Evolutionary conservation across 2,329 filamentous ascomycete species (phyloP).

Genomic region (Sporothrix luriei): DNA sequence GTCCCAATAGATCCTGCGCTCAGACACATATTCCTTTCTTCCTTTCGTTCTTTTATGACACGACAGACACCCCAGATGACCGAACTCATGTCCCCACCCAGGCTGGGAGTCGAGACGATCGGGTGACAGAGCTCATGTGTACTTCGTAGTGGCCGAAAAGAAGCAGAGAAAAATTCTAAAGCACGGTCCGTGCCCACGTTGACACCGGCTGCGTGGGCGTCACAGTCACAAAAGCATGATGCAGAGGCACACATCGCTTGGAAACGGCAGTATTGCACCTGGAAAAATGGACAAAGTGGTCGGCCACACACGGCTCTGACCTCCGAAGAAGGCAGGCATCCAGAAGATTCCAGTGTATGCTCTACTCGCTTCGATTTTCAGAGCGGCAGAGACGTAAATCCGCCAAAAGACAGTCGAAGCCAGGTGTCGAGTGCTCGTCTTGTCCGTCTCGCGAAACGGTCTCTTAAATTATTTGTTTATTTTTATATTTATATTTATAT

Average conservation of each 20-base stretch:
- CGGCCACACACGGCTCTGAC: background rate
- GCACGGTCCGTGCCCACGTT: background rate
- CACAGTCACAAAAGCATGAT: background rate
- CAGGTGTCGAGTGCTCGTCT: background rate
- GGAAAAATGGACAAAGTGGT: background rate
- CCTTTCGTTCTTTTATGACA: conserved; percentile 10
- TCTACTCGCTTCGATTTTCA: background rate
- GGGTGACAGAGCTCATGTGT: background rate
- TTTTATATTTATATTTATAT: background rate
- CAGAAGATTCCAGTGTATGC: background rate
- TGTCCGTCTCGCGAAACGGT: background rate
- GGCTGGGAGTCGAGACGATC: background rate
- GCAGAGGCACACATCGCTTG: background rate
- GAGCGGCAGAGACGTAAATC: conserved; percentile 3
- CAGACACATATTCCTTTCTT: conserved; percentile 16
- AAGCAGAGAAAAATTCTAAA: background rate
- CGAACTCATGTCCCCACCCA: background rate
- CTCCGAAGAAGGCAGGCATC: background rate
- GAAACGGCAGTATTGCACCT: background rate
- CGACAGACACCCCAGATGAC: background rate
- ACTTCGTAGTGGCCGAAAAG: background rate
- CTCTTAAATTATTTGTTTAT: background rate
- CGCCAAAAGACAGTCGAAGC: background rate
- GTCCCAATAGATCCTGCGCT: conserved; percentile 10
- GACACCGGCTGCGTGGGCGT: background rate